Base-by-base conservation (phyloP, 2,329 filamentous ascomycete species). In the Cordyceps cateniannulata region DNA sequence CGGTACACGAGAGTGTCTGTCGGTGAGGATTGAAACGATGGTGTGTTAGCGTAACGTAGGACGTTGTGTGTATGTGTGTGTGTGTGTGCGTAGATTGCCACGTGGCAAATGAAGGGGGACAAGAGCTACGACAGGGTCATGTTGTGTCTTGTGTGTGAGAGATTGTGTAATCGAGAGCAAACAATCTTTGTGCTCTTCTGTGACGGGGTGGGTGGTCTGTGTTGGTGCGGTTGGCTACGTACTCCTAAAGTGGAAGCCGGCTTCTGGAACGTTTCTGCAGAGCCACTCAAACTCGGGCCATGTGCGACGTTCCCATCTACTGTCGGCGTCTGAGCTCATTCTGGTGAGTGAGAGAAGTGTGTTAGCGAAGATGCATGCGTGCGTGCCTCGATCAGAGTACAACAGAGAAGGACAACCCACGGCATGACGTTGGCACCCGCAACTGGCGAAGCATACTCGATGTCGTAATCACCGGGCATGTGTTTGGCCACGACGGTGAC, bases 391-490 rank as follows among this genome's bases (percentile, higher is more conserved):
- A n/a, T 45, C 42, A n/a, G n/a, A 18, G 29, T 5, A 57, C 12
- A 32, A 7, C 18, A 22, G 8, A 27, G 47, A 61, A 44, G 57
- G 40, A 44, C 42, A 56, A 78, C 86, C 63, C 68, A 90, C 86
- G 89, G 91, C 62, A 88, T 72, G 69, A 86, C 87, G 69, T 95
- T 93, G 63, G 91, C 91, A 16, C 91, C 91, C 3, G 91, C 91
- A 89, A 90, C 96, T 1, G 91, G 91, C 6, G 90, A 96, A 0
- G 90, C 87, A 72, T 96, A 97, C 78, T 96, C 89, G 66, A 93
- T 88, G 66, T 93, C 89, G 73, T 93, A 95, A 76, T 97, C 93
- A 40, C 93, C 93, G 0, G 93, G 93, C 88, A 96, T 95, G 71
- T 96, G 89, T 70, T 93, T 96, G 5, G 91, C 88, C 35, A 91